A percentile compares a stretch with the other conserved stretches of the same genome.
These are phyloP conservation scores for Melanogaster broomeanus DNA, from an alignment of 768 basidiomycete genomes.

Conservation along the genomic window DNA sequence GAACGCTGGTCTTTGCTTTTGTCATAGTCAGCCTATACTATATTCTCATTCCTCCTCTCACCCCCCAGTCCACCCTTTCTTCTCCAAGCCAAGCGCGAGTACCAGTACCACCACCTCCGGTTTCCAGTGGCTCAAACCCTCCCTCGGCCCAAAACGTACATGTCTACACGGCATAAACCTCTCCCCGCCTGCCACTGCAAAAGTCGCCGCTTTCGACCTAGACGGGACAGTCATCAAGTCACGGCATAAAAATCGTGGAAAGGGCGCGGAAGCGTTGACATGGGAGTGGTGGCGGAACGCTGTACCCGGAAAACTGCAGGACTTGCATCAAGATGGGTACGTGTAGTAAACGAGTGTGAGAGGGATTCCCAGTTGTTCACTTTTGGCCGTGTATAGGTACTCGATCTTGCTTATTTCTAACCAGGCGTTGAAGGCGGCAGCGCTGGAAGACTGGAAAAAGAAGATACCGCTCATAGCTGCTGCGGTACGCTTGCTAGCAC, in stretches of 20 bases:
- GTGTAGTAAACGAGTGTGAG: conserved; percentile 14
- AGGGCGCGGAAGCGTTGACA: conserved; percentile 31
- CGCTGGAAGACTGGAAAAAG: conserved; percentile 68
- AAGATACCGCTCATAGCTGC: conserved; percentile 72
- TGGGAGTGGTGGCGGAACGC: conserved; percentile 71
- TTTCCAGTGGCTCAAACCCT: conserved; percentile 36
- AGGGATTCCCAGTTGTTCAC: neutral
- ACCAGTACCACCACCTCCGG: conserved; percentile 1
- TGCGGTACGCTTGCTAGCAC: conserved; percentile 42
- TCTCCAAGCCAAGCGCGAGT: conserved; percentile 28
- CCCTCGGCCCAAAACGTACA: conserved; percentile 36
- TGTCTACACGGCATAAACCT: conserved; percentile 38
- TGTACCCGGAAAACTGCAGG: conserved; percentile 65
- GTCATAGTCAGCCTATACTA: neutral
- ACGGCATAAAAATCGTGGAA: conserved; percentile 32
- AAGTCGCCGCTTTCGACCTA: conserved; percentile 81
- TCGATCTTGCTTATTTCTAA: conserved; percentile 81
- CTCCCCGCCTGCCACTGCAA: conserved; percentile 39
- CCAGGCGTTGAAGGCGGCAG: conserved; percentile 56
- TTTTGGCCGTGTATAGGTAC: conserved; percentile 43
- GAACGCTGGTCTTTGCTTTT: neutral
- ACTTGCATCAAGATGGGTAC: conserved; percentile 62
- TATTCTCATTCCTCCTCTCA: neutral
- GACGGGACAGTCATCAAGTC: conserved; percentile 84
- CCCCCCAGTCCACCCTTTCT: conserved; percentile 45